A percentile compares a stretch with the other conserved stretches of the same genome.
These are phyloP conservation scores for Luvunga scandens DNA, from an alignment of 345 rosid species.

Conservation along the genomic window DNA sequence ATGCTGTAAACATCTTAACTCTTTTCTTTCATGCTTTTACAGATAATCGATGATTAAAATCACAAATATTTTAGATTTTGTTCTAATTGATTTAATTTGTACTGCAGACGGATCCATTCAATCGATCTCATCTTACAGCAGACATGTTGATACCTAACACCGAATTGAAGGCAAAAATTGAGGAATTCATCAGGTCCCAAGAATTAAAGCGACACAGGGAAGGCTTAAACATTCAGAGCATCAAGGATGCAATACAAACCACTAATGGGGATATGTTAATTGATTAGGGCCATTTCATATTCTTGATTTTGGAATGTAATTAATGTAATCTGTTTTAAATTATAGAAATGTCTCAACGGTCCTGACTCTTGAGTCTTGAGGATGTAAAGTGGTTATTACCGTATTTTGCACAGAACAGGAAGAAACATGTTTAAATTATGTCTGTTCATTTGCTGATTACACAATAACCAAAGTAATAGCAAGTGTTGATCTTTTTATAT, in stretches of 20 bases:
- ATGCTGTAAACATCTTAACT: constrained; percentile 40
- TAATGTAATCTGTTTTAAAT: neutral
- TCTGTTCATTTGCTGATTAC: neutral
- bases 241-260: constrained; percentile 70
- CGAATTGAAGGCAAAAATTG: constrained; percentile 78
- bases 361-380: neutral
- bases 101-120: constrained; percentile 92
- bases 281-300: constrained; percentile 39
- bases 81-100: constrained; percentile 20
- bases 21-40: neutral
- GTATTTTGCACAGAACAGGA: neutral
- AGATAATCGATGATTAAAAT: neutral
- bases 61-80: neutral
- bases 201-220: constrained; percentile 57
- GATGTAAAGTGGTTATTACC: neutral
- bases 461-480: neutral
- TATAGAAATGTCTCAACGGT: neutral
- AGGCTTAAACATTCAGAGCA: constrained; percentile 44
- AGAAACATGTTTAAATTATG: neutral
- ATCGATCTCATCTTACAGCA: constrained; percentile 79
- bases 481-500: neutral
- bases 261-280: constrained; percentile 72
- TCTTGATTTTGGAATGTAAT: constrained; percentile 2
- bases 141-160: constrained; percentile 82
- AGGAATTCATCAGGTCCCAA: constrained; percentile 70